Evolutionary conservation across 495 filamentous ascomycete species (phyloP).

Genomic region (Talaromyces thailandensis): DNA sequence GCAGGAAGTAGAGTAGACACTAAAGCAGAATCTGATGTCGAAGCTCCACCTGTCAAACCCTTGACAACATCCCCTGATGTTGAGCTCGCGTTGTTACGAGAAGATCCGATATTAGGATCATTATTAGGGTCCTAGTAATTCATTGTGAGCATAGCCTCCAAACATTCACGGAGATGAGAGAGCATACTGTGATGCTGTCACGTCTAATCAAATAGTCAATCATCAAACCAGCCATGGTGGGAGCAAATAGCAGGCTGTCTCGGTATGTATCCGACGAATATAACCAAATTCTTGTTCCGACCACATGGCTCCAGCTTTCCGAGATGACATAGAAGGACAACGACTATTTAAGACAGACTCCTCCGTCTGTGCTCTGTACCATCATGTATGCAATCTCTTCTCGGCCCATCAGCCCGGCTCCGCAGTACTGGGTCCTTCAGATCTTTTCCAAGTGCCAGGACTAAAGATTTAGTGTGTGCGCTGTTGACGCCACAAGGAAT

Average conservation of each 20-base stretch:
- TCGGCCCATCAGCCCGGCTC: not conserved
- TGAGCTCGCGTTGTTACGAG: constrained; percentile 31
- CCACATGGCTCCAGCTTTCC: not conserved
- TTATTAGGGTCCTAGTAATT: constrained; percentile 23
- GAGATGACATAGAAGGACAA: not conserved
- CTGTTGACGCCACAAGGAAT: not conserved
- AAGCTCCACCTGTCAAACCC: constrained; percentile 19
- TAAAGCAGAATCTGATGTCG: constrained; percentile 43
- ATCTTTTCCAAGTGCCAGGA: not conserved
- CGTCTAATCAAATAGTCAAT: not conserved
- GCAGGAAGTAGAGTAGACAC: constrained; percentile 67
- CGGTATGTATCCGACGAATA: not conserved
- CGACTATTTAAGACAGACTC: not conserved
- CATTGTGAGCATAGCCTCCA: not conserved
- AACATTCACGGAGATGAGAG: not conserved
- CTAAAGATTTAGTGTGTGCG: not conserved
- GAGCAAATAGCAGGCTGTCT: not conserved
- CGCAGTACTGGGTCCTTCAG: not conserved
- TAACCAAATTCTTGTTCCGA: not conserved
- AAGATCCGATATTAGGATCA: constrained; percentile 36
- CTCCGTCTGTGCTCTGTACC: not conserved
- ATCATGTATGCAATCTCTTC: not conserved
- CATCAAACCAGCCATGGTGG: not conserved
- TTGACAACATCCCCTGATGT: constrained; percentile 25
- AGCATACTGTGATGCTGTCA: constrained; percentile 3